A percentile compares a stretch with the other conserved stretches of the same genome.
These are phyloP conservation scores for Dryas integrifolia DNA, from an alignment of 331 rosid species.

Conservation along the genomic window DNA sequence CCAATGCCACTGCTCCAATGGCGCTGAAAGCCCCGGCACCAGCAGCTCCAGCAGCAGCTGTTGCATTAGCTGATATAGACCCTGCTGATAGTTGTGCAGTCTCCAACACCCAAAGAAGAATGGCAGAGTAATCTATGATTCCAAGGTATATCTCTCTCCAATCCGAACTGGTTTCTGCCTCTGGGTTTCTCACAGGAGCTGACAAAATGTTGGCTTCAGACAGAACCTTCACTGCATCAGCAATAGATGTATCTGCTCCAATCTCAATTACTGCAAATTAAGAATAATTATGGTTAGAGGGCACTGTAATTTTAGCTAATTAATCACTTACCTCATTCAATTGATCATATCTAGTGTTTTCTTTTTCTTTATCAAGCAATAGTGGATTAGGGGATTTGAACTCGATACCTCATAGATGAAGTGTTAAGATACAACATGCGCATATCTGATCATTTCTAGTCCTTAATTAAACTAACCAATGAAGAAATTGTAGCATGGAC, in stretches of 20 bases:
- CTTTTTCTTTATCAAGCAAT: too few species aligned
- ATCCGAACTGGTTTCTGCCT: constrained; percentile 42
- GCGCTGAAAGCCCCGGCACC: constrained; percentile 72
- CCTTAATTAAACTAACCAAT: neutral
- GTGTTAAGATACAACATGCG: too few species aligned
- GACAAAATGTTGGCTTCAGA: constrained; percentile 74
- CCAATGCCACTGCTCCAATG: constrained; percentile 83
- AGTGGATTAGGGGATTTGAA: too few species aligned
- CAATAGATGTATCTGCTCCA: constrained; percentile 56
- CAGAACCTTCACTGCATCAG: constrained; percentile 67
- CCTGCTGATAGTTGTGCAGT: constrained; percentile 68
- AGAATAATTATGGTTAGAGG: neutral
- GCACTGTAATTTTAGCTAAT: neutral
- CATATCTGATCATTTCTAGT: too few species aligned
- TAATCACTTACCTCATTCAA: neutral
- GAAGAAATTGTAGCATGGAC: constrained; percentile 20
- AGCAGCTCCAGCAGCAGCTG: constrained; percentile 78
- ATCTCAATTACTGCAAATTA: constrained; percentile 67
- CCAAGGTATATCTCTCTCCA: constrained; percentile 87
- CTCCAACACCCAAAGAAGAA: constrained; percentile 85
- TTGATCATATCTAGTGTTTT: neutral
- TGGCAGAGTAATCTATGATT: constrained; percentile 71
- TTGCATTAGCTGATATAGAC: constrained; percentile 59
- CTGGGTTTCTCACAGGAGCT: constrained; percentile 69
- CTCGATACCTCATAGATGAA: too few species aligned